Evolutionary conservation across 2,329 filamentous ascomycete species (phyloP).

Genomic region (Trichoderma sp.): DNA sequence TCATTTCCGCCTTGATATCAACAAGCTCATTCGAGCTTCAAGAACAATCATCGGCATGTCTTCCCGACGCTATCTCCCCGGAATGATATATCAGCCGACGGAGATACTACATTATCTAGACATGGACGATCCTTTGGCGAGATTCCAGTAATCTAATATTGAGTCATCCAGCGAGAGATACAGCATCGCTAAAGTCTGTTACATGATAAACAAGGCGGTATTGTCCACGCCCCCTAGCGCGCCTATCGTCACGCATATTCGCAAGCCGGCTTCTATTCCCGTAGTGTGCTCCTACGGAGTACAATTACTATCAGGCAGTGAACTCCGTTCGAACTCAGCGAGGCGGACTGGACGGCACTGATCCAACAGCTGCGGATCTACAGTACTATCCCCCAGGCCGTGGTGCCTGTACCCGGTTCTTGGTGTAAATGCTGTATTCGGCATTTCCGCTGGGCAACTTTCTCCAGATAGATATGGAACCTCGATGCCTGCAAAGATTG

Average conservation of each 20-base stretch:
- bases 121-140: background rate
- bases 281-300: background rate
- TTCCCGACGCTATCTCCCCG: background rate
- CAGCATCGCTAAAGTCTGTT: background rate
- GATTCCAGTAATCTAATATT: background rate
- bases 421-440: background rate
- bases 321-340: background rate
- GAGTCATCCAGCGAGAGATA: background rate
- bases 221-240: background rate
- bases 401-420: background rate
- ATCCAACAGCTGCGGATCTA: background rate
- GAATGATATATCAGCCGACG: background rate
- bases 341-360: background rate
- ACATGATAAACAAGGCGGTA: background rate
- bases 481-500: background rate
- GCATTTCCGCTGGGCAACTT: background rate
- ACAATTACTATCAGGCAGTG: background rate
- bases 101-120: background rate
- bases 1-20: background rate
- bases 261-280: background rate
- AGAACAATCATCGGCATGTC: background rate
- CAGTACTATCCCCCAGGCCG: background rate
- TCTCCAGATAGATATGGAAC: background rate
- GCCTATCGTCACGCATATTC: background rate
- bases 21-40: background rate